These are phyloP conservation scores for Aspergillus spinulosporus DNA, from an alignment of 2,329 filamentous ascomycete genomes.

Conservation along the genomic window DNA sequence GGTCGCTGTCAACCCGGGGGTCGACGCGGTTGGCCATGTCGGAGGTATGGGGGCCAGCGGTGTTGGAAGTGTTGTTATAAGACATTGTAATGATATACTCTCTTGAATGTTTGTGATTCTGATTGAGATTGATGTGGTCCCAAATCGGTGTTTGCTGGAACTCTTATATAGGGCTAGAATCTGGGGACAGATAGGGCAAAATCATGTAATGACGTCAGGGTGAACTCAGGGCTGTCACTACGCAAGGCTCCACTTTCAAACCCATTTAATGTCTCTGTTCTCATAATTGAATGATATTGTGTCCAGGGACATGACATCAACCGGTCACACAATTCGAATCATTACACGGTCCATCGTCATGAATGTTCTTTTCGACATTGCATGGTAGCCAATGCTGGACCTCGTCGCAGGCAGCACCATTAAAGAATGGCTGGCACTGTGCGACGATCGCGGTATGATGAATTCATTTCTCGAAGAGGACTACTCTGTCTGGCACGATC, in stretches of 20 bases:
- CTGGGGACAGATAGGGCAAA: not conserved
- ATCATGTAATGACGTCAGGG: not conserved
- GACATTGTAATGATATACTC: not conserved
- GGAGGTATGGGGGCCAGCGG: slow-evolving; percentile 5
- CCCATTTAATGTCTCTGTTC: not conserved
- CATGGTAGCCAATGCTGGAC: not conserved
- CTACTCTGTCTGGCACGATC: not conserved
- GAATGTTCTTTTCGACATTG: not conserved
- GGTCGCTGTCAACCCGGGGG: slow-evolving; percentile 1
- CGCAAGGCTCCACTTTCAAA: not conserved
- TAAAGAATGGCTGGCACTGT: not conserved
- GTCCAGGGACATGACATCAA: not conserved
- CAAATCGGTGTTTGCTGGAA: not conserved
- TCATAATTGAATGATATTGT: not conserved
- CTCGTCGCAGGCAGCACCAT: not conserved
- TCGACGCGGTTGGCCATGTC: slow-evolving; percentile 1
- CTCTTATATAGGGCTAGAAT: not conserved
- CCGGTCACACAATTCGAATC: not conserved
- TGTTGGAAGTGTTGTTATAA: slow-evolving; percentile 11
- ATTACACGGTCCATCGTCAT: not conserved
- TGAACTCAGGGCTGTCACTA: not conserved
- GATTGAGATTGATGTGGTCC: not conserved
- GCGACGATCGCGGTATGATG: not conserved
- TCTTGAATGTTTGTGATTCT: not conserved
- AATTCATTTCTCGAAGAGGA: not conserved